Base-by-base conservation (phyloP, 192 early-diverging fungal species). In the Pilaira anomala region DNA sequence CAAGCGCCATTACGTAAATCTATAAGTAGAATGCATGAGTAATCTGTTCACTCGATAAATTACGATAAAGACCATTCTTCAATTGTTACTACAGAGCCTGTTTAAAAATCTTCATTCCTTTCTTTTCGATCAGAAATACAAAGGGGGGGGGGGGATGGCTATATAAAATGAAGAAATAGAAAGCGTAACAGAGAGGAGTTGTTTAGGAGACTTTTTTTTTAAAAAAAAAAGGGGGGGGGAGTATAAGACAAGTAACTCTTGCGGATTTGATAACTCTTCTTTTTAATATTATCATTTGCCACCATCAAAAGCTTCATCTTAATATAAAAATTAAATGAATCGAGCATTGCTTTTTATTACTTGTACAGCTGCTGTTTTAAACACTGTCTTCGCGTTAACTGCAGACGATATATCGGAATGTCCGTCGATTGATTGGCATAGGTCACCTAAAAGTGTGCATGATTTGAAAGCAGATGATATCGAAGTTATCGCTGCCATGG, bases 381-480 rank as follows among this genome's bases (percentile, higher is more conserved):
- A 28, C 30, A 54, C 16, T 30, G 52, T 28, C 6, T n/a, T 30
- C 18, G 11, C 12, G 19, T 7, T 54, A 7, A 30, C 18, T 3
- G 6, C 1, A 28, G 26, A 54, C 9, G 16, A 26, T 18, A 54
- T 54, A 36, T 26, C 14, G 6, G 30, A 33, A 54, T 54, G 52
- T 3, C 60, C 46, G 49, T 29, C 44, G 18, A 62, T 29, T 16
- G 46, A 45, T 33, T 25, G 19, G n/a, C 48, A 28, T 48, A 29
- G 18, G 4, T 46, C 28, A 48, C 45, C 60, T 6, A 36, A 0
- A 12, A 48, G 44, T 1, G 29, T 62, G 13, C 2, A 29, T 7
- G 28, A 62, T 8, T 46, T 62, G 46, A 44, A 46, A 3, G 44
- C 60, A 21, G 30, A 25, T 49, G 60, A 62, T 48, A 62, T 62